Evolutionary conservation across 805 yeast species (phyloP).

Genomic region (Starmerella scarabaei): DNA sequence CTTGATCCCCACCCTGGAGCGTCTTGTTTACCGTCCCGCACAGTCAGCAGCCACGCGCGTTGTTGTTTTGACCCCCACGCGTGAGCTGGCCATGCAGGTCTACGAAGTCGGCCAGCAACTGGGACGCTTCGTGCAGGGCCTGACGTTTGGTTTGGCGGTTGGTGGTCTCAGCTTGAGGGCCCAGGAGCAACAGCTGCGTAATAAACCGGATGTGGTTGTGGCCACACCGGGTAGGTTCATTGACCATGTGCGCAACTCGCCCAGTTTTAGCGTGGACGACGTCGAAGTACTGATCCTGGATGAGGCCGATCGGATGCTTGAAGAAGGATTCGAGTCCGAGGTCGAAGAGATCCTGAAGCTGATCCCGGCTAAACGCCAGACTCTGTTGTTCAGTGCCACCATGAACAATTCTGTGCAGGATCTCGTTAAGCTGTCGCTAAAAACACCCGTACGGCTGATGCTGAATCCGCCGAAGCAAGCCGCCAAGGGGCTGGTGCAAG

Average conservation of each 20-base stretch:
- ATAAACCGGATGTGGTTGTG: conserved; percentile 89
- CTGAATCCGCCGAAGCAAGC: conserved; percentile 93
- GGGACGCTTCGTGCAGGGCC: conserved; percentile 58
- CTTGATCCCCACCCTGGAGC: conserved; percentile 88
- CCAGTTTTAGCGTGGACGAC: conserved; percentile 77
- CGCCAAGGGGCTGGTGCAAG: conserved; percentile 80
- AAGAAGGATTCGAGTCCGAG: conserved; percentile 96
- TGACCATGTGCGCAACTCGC: conserved; percentile 91
- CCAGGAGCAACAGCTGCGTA: conserved; percentile 86
- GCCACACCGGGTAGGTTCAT: conserved; percentile 99
- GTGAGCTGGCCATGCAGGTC: conserved; percentile 96
- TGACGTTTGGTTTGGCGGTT: conserved; percentile 88
- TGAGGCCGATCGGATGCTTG: conserved; percentile 98
- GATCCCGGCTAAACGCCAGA: conserved; percentile 85
- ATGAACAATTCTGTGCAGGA: conserved; percentile 90
- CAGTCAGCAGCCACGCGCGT: conserved; percentile 82
- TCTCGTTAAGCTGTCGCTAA: conserved; percentile 73
- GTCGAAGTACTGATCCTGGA: conserved; percentile 89
- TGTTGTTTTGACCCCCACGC: conserved; percentile 83
- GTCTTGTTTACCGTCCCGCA: conserved; percentile 78
- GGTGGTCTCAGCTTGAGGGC: conserved; percentile 94
- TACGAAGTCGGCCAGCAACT: conserved; percentile 82
- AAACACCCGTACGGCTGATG: conserved; percentile 87
- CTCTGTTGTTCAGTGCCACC: conserved; percentile 90
- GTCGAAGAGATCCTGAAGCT: conserved; percentile 77